Conservation (phyloP, 768 basidiomycete genomes). For the Piloderma croceum region DNA sequence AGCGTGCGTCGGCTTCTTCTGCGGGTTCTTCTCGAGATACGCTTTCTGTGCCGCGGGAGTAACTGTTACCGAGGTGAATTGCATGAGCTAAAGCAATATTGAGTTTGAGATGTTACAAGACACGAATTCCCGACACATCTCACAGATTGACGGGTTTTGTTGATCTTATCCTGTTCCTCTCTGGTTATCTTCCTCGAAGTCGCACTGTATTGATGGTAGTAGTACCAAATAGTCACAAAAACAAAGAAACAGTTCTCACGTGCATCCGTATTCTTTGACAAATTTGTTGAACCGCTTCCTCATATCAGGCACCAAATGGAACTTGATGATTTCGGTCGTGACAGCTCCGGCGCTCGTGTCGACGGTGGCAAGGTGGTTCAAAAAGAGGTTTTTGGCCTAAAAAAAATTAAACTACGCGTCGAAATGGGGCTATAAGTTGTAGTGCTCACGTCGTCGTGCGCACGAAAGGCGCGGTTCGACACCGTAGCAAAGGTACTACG, state of each 20-base stretch:
- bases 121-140: neutral
- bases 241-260: slow-evolving; percentile 14
- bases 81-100: slow-evolving; percentile 3
- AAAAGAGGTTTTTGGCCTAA: slow-evolving; percentile 19
- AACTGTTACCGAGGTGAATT: slow-evolving; percentile 11
- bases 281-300: slow-evolving; percentile 23
- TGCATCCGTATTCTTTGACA: slow-evolving; percentile 25
- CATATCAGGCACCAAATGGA: slow-evolving; percentile 29
- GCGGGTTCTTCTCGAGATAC: slow-evolving; percentile 6
- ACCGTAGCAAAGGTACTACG: neutral
- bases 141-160: slow-evolving; percentile 27
- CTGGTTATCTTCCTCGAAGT: slow-evolving; percentile 21
- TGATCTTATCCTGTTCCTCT: slow-evolving; percentile 25
- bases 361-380: slow-evolving; percentile 21
- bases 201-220: slow-evolving; percentile 10
- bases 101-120: neutral
- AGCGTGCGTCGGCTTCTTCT: neutral
- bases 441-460: neutral
- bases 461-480: neutral
- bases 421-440: neutral
- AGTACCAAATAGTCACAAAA: neutral
- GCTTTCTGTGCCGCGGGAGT: slow-evolving; percentile 10
- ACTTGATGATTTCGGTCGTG: slow-evolving; percentile 24
- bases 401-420: neutral
- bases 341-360: slow-evolving; percentile 20